Conservation (phyloP, 2,329 filamentous ascomycete species). For the Hymenoscyphus linearis region DNA sequence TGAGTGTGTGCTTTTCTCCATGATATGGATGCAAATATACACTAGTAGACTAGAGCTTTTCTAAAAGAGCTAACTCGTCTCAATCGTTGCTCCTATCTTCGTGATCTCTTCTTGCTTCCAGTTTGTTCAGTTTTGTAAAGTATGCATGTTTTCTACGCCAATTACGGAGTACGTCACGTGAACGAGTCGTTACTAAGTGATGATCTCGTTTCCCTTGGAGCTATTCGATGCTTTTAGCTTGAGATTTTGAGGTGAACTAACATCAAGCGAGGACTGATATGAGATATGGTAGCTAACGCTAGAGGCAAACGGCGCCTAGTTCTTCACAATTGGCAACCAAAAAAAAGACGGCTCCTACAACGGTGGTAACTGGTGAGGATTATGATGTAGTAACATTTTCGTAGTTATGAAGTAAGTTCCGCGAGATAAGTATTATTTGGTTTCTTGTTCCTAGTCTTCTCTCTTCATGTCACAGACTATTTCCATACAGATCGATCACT, state of each 20-base stretch:
- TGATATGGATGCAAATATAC: conserved; percentile 10
- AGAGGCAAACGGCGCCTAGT: neutral
- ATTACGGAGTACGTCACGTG: too few species aligned
- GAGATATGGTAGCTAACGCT: too few species aligned
- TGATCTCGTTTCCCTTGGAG: too few species aligned
- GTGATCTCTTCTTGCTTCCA: neutral
- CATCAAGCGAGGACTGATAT: too few species aligned
- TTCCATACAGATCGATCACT: too few species aligned
- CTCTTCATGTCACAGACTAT: too few species aligned
- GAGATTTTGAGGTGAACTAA: too few species aligned
- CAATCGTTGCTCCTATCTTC: neutral
- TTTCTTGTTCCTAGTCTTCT: too few species aligned
- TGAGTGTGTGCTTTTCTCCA: neutral
- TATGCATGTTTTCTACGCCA: too few species aligned
- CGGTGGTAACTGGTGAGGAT: neutral
- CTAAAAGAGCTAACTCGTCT: neutral
- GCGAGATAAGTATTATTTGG: too few species aligned
- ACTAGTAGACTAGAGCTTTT: neutral
- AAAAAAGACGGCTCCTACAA: neutral
- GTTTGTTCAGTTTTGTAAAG: neutral
- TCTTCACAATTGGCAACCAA: neutral
- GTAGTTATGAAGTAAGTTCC: neutral
- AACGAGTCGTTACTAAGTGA: too few species aligned
- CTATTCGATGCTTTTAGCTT: too few species aligned
- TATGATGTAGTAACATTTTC: neutral